Base-by-base conservation (phyloP, 768 basidiomycete genomes). In the Termitomyces eurrhizus region DNA sequence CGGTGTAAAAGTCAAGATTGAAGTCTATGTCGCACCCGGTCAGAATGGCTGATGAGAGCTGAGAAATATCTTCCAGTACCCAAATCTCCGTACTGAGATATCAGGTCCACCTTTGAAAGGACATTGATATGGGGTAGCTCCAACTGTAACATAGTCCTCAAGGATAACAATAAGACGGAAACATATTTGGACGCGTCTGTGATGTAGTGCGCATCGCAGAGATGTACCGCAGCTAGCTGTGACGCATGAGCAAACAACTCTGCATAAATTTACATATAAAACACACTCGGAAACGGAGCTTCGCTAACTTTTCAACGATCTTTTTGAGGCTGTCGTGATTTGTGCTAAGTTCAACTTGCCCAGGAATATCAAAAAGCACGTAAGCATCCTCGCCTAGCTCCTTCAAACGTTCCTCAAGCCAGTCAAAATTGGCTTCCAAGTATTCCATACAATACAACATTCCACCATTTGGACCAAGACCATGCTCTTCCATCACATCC, bases 101-200 rank as follows among this genome's bases (percentile, higher is more conserved):
- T 78, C n/a, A 98, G 77, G 74, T 99, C 97, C 57, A 98, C 81
- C 74, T 99, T 99, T 9, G 93, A 95, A 14, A 99, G 79, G 3
- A 99, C 97, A 69, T 99, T 98, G 75, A 99, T 80, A 70, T 98
- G 97, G 0, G 97, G 97, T n/a, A 98, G 82, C 68, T 97, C 97
- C 58, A 99, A 82, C 68, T 98, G 95, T n/a, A 99, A 80, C 97
- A 98, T 98, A 16, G 96, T 92, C 52, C 97, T 83, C 32, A 99
- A 80, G 12, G 95, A 93, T 13, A 98, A 85, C 39, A 99, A 82
- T 46, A 98, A 81, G 41, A 98, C 86, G 13, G 95, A 94, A 61
- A 98, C 82, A 74, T 95, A 99, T 77, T 98, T 98, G 3, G 93
- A 82, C 3, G 95, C 89, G 69, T 98, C 95, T 50, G 95, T 96